phyloP scores from a whole-genome alignment of 1,284 basidiomycete genomes.

The Pseudomicrostroma phylloplanum region DNA sequence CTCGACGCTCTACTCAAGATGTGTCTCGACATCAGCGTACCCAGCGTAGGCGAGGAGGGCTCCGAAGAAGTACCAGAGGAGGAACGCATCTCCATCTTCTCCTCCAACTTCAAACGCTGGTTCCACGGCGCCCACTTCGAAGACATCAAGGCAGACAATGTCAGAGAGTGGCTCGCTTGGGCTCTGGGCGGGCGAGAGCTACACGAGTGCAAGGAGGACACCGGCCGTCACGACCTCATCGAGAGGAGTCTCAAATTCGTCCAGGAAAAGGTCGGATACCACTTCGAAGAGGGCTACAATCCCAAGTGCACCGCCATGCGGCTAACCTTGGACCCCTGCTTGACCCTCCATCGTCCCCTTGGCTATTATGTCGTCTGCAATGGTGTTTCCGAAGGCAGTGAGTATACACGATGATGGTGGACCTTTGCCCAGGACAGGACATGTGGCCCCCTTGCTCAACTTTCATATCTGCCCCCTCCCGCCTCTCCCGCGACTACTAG shows the following conservation, averaged over 20 bases:
- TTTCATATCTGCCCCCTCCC: neutral
- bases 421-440: neutral
- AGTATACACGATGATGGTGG: neutral
- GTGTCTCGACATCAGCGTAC: slow-evolving; percentile 17
- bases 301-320: slow-evolving; percentile 60
- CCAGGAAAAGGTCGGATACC: slow-evolving; percentile 10
- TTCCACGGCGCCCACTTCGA: slow-evolving; percentile 14
- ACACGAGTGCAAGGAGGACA: slow-evolving; percentile 1
- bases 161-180: slow-evolving; percentile 23
- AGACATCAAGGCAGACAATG: slow-evolving; percentile 20
- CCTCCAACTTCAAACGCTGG: slow-evolving; percentile 11
- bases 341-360: slow-evolving; percentile 55
- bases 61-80: slow-evolving; percentile 4
- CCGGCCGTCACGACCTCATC: slow-evolving; percentile 11
- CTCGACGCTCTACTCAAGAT: slow-evolving; percentile 14
- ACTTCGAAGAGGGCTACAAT: slow-evolving; percentile 55
- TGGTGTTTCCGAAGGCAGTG: slow-evolving; percentile 4
- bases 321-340: slow-evolving; percentile 72
- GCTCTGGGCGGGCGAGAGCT: slow-evolving; percentile 17
- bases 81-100: neutral
- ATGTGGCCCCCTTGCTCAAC: neutral
- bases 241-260: slow-evolving; percentile 13
- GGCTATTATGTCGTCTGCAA: slow-evolving; percentile 21
- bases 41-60: slow-evolving; percentile 3
- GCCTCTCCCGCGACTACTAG: neutral